Conservation (phyloP, 352 stramenopile genomes). For the Phytopythium delawarense region DNA sequence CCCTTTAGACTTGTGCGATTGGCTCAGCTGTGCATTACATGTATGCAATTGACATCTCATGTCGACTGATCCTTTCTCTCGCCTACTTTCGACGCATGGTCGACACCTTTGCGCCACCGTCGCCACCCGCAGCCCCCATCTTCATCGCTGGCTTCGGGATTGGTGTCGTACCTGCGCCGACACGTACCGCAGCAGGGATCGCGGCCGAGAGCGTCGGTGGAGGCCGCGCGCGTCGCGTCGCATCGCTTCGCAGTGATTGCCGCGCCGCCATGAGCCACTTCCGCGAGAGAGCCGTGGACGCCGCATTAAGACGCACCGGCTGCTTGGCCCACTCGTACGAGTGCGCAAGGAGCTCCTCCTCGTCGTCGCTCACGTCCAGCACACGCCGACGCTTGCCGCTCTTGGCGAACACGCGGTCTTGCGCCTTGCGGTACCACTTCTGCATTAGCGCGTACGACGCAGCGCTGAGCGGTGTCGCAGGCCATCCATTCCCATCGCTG, state of each 20-base stretch:
- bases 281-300: conserved; percentile 76
- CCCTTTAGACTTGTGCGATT: neutral
- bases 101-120: conserved; percentile 36
- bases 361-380: conserved; percentile 84
- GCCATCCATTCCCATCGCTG: conserved; percentile 31
- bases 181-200: conserved; percentile 45
- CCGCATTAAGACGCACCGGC: conserved; percentile 58
- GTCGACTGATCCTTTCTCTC: conserved; percentile 1
- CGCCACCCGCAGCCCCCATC: conserved; percentile 64
- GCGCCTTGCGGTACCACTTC: conserved; percentile 90
- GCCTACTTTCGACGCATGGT: conserved; percentile 68
- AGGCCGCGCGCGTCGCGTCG: conserved; percentile 21
- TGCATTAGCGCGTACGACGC: conserved; percentile 88
- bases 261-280: conserved; percentile 78
- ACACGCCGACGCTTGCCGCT: conserved; percentile 49
- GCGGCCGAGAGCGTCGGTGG: conserved; percentile 46
- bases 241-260: conserved; percentile 38
- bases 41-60: neutral
- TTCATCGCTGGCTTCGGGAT: conserved; percentile 71
- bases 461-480: conserved; percentile 67
- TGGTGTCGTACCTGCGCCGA: conserved; percentile 36
- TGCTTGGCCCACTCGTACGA: conserved; percentile 79
- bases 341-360: conserved; percentile 67
- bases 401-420: conserved; percentile 86
- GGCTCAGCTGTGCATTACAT: conserved; percentile 5